Evolutionary conservation across 176 grass and related monocot species (phyloP), one percentile per base, ranked within the genome.

Genomic region (Saccharum officinarum): DNA sequence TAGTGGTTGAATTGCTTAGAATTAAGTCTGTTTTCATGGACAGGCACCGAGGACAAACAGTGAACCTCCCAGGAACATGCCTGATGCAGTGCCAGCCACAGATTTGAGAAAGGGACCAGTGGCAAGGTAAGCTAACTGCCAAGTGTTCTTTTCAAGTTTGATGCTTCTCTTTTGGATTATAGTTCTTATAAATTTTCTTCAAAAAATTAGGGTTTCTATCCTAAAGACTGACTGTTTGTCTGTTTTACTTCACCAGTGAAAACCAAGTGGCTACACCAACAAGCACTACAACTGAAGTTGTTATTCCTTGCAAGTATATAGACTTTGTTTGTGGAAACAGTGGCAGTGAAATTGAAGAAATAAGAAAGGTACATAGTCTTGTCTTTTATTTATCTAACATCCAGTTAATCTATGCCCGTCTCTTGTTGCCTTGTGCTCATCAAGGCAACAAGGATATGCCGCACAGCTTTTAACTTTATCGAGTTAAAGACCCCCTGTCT

Each of bases 261-360:
- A 89, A 78, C 23, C 92, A 87, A 77, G 82, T 44, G 41, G 67
- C 59, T 87, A 18, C 87, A 55, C 69, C 84, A 89, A 82, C 84
- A 89, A 82, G 59, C 84, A 79, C 74, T 66, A 88, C 73, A 42
- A 84, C 90, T 67, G 92, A 94, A 89, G 83, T 94, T 70, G 18
- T 89, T 66, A 68, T 94, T 85, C 92, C 92, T 82, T 71, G 69
- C 45, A 77, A 94, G 67, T 91, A 94, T 70, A 67, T 92, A 55
- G 74, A 62, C 39, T 94, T 79, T 71, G 66, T 94, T 67, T 87
- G 82, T 70, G 92, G 92, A 71, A 61, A 82, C 71, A 74, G 82
- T 77, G 87, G 84, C 78, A 87, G 75, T 50, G 90, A 87, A 82
- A 87, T 94, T 82, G 67, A 60, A 1, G 89, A 94, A 81, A 89